Conservation (phyloP, 441 rosid genomes). For the Bruguiera hainesii region DNA sequence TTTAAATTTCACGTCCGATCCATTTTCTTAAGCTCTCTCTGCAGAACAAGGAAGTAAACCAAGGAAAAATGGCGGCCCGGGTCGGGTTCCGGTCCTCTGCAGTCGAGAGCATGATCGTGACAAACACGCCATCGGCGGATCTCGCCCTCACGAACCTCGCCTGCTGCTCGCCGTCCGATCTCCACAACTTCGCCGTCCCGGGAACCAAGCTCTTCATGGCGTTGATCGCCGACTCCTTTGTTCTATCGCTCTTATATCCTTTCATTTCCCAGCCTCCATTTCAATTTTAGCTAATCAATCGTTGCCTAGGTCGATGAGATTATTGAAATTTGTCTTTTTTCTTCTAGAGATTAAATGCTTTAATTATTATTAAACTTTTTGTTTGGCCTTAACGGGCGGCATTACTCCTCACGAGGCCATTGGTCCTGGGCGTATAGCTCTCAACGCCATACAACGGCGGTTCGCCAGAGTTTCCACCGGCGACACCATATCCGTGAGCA, state of each 20-base stretch:
- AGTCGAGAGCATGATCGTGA: conserved; percentile 55
- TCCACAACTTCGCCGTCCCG: conserved; percentile 73
- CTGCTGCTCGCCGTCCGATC: conserved; percentile 81
- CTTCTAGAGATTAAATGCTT: neutral
- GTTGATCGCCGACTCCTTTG: conserved; percentile 52
- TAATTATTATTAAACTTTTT: neutral
- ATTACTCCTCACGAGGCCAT: conserved; percentile 68
- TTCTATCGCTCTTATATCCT: conserved; percentile 90
- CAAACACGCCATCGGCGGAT: conserved; percentile 72
- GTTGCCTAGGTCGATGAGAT: neutral
- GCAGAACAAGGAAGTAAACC: neutral
- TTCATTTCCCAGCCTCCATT: neutral
- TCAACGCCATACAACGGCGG: conserved; percentile 88
- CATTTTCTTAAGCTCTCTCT: neutral
- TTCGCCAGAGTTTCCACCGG: conserved; percentile 79
- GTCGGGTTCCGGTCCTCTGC: conserved; percentile 18
- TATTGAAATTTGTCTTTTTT: neutral
- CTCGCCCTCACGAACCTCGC: conserved; percentile 86
- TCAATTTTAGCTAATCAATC: neutral
- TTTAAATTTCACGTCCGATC: neutral
- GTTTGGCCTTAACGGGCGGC: conserved; percentile 52
- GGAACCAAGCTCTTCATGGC: conserved; percentile 72
- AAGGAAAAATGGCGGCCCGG: conserved; percentile 23
- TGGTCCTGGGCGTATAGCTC: conserved; percentile 52
- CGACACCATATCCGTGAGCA: conserved; percentile 58